These are phyloP conservation scores for Potentilla sterilis DNA, from an alignment of 306 rosid genomes.

Conservation along the genomic window DNA sequence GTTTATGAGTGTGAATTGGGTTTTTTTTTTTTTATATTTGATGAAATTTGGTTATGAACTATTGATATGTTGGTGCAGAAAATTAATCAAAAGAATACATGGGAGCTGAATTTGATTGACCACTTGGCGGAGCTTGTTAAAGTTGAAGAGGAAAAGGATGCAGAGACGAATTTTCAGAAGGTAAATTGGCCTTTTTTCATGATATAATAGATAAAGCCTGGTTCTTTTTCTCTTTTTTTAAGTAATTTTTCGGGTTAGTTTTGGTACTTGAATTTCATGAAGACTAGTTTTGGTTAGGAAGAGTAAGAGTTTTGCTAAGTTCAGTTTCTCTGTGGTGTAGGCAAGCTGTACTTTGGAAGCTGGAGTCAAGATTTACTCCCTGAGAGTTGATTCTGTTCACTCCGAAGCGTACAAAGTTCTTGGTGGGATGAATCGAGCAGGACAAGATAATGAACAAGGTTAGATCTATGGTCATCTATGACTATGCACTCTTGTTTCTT, in stretches of 20 bases:
- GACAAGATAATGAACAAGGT: conserved; percentile 87
- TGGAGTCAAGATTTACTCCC: conserved; percentile 85
- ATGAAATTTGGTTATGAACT: background rate
- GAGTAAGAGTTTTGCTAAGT: background rate
- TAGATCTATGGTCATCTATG: conserved; percentile 17
- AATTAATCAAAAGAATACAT: conserved; percentile 94
- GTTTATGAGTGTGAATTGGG: background rate
- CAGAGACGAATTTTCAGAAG: conserved; percentile 94
- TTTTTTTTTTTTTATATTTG: background rate
- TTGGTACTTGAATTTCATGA: background rate
- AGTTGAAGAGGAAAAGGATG: conserved; percentile 68
- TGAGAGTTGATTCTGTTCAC: conserved; percentile 93
- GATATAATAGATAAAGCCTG: conserved; percentile 10
- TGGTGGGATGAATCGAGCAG: conserved; percentile 96
- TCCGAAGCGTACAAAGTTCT: conserved; percentile 97
- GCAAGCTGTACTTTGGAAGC: conserved; percentile 99
- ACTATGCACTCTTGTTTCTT: background rate
- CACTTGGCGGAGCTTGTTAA: conserved; percentile 83
- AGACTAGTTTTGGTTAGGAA: background rate
- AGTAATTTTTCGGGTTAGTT: background rate
- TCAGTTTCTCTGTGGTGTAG: conserved; percentile 37
- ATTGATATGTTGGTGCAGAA: conserved; percentile 50
- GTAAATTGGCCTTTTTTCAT: conserved; percentile 29
- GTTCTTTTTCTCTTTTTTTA: background rate
- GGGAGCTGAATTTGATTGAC: conserved; percentile 94